These are phyloP conservation scores for Penicillium arizonense DNA, from an alignment of 495 filamentous ascomycete genomes.

Conservation along the genomic window DNA sequence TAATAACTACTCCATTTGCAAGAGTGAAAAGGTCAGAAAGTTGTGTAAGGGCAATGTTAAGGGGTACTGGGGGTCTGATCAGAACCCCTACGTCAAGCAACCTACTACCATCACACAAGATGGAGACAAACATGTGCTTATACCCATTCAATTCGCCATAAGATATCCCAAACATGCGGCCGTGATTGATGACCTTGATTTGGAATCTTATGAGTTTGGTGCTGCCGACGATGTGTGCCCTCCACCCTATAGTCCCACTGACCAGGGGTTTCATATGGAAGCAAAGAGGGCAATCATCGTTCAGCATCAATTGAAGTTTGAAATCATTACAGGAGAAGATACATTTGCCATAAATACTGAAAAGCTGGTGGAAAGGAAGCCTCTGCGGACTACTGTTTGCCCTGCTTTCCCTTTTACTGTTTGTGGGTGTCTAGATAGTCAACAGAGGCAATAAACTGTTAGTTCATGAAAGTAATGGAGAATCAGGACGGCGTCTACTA, in stretches of 20 bases:
- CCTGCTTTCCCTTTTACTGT: not conserved
- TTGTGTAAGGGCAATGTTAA: not conserved
- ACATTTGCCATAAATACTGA: not conserved
- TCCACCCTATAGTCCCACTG: not conserved
- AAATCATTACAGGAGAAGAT: not conserved
- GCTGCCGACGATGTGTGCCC: not conserved
- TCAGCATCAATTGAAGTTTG: not conserved
- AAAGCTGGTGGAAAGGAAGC: not conserved
- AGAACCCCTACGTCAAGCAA: not conserved
- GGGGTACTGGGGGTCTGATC: not conserved
- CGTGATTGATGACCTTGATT: not conserved
- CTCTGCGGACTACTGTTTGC: not conserved
- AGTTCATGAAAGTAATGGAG: too few relatives aligned
- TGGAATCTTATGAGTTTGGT: not conserved
- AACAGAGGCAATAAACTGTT: too few relatives aligned
- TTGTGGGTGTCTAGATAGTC: not conserved
- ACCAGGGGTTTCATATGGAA: too few relatives aligned
- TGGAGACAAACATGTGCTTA: not conserved
- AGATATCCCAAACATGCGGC: not conserved
- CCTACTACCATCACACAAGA: not conserved
- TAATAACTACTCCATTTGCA: not conserved
- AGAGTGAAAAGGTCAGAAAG: not conserved
- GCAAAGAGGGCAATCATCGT: not conserved
- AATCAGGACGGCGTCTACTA: too few relatives aligned
- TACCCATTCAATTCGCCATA: not conserved